Evolutionary conservation across 2,329 filamentous ascomycete genomes (phyloP), one percentile per base, ranked within the genome.

Genomic region (Hirsutella thompsonii): DNA sequence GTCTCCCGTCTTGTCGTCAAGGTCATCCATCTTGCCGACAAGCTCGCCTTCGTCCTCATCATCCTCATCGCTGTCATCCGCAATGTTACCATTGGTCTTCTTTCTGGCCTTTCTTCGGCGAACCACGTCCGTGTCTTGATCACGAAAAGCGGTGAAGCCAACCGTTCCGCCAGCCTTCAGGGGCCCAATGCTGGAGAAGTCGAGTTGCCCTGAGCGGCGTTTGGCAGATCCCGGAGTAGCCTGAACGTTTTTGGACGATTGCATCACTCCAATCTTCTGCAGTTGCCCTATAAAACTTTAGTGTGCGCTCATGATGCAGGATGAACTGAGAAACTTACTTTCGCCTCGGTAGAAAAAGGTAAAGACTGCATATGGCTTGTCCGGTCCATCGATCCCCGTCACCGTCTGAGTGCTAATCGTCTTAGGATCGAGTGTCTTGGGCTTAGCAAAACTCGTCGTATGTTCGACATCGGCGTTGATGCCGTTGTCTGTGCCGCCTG

Each of bases 401-500:
- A 98, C 92, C 0, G 92, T 98, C 64, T 98, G 92, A 3, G 92
- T 98, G 56, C 89, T 96, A 56, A 98, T 98, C 2, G 87, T 88
- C 65, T 95, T 95, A 0, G 90, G 90, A 64, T 96, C 93, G 40
- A 95, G 71, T 2, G 87, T 83, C 70, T 95, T 96, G 13, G 89
- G 90, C 64, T 95, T 94, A 9, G 90, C 90, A 61, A 96, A 96
- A 57, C 89, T 94, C 8, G 92, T 96, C 2, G 92, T 96, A 59
- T 98, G 92, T 62, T 96, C 92, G 42, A 95, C 76, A 54, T 94
- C 87, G 33, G 79, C 83, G 52, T 89, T 84, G 45, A 83, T 69
- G 13, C 69, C 70, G 32, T 72, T 76, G 39, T 69, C 74, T 6
- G 68, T 71, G 21, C 67, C 66, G 30, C 57, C 63, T 21, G 70